Evolutionary conservation across 257 asterid genomes (phyloP).

Genomic region (Jacaranda copaia): DNA sequence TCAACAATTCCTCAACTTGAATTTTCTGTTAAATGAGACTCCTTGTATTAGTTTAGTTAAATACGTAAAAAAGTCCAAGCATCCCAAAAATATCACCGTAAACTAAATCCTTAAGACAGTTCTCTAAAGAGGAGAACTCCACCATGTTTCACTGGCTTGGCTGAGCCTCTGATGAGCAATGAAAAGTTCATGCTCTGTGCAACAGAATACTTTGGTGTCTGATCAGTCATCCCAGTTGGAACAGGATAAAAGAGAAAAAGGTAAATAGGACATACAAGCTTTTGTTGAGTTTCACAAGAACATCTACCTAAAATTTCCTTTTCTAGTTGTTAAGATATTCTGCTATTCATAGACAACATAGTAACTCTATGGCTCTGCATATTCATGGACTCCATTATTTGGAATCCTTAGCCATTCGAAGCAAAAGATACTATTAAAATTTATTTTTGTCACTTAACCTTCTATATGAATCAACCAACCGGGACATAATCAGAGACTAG

Average conservation of each 20-base stretch:
- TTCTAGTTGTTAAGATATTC: background rate
- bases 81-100: background rate
- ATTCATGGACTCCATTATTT: too few species aligned
- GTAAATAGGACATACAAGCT: background rate
- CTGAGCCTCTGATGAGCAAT: background rate
- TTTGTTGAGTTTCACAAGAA: conserved; percentile 10
- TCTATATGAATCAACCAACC: too few species aligned
- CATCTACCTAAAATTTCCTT: background rate
- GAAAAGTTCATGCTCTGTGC: background rate
- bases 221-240: conserved; percentile 2
- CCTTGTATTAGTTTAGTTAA: too few species aligned
- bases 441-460: too few species aligned
- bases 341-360: too few species aligned
- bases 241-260: background rate
- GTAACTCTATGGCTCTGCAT: too few species aligned
- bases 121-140: background rate
- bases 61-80: background rate
- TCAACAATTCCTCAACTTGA: background rate
- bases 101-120: conserved; percentile 10
- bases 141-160: background rate
- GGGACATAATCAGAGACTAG: too few species aligned
- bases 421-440: too few species aligned
- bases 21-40: background rate
- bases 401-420: too few species aligned
- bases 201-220: background rate